A percentile compares a stretch with the other conserved stretches of the same genome.
These are phyloP conservation scores for Komagataella kurtzmanii DNA, from an alignment of 805 yeast species.

Conservation along the genomic window DNA sequence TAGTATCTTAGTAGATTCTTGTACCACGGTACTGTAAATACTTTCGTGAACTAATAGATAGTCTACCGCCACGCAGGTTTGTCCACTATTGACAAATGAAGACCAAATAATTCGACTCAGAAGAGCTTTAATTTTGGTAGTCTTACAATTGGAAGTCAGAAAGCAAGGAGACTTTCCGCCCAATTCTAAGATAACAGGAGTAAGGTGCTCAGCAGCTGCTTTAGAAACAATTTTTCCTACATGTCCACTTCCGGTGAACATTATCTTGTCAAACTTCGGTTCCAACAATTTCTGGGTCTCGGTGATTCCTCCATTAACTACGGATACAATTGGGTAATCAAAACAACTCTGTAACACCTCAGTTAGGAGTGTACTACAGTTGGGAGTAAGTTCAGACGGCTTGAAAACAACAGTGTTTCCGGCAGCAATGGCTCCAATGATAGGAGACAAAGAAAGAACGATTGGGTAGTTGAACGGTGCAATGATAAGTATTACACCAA, in stretches of 20 bases:
- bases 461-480: slow-evolving; percentile 79
- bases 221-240: slow-evolving; percentile 71
- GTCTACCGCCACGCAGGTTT: slow-evolving; percentile 85
- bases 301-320: slow-evolving; percentile 61
- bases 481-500: slow-evolving; percentile 63
- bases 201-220: slow-evolving; percentile 75
- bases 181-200: slow-evolving; percentile 71
- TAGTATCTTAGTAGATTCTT: slow-evolving; percentile 23
- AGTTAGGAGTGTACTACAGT: slow-evolving; percentile 43
- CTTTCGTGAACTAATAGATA: slow-evolving; percentile 57
- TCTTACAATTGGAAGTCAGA: slow-evolving; percentile 30
- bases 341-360: slow-evolving; percentile 36
- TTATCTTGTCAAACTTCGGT: slow-evolving; percentile 64
- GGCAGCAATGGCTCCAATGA: slow-evolving; percentile 71
- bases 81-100: slow-evolving; percentile 72
- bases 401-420: slow-evolving; percentile 75
- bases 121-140: slow-evolving; percentile 25
- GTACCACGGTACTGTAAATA: slow-evolving; percentile 37
- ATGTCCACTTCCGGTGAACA: slow-evolving; percentile 69
- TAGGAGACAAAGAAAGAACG: slow-evolving; percentile 44
- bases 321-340: slow-evolving; percentile 41
- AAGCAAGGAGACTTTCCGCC: slow-evolving; percentile 91
- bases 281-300: slow-evolving; percentile 43
- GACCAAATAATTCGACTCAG: slow-evolving; percentile 69
- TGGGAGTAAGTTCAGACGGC: slow-evolving; percentile 63